phyloP scores from a whole-genome alignment of 768 basidiomycete species.

The Boletales sp. region DNA sequence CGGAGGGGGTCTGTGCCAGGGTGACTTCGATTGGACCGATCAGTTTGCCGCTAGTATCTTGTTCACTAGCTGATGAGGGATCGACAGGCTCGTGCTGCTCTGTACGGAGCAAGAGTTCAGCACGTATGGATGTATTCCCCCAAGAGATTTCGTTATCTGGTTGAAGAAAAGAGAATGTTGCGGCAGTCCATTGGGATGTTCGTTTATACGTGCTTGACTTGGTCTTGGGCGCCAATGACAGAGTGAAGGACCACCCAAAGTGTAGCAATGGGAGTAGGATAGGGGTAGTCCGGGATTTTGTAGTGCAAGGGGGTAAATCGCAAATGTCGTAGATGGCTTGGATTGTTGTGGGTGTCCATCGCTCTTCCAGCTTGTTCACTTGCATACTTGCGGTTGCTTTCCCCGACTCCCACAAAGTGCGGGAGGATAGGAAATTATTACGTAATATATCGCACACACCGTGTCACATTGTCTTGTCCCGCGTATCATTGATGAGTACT shows the following conservation, averaged over 20 bases:
- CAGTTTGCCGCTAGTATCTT: no score
- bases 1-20: conserved; percentile 2
- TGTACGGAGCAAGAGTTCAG: conserved; percentile 3
- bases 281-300: neutral
- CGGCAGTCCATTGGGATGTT: conserved; percentile 3
- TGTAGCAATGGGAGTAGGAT: conserved; percentile 9
- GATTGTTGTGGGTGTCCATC: conserved; percentile 12
- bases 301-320: neutral
- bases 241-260: conserved; percentile 15
- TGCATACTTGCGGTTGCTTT: neutral
- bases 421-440: no score
- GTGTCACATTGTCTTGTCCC: no score
- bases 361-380: conserved; percentile 11
- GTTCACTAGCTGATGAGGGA: no score
- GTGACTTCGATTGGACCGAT: conserved; percentile 1
- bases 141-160: neutral
- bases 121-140: conserved; percentile 11
- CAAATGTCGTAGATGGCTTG: conserved; percentile 2
- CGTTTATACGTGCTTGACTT: neutral
- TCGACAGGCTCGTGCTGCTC: neutral
- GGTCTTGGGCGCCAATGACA: conserved; percentile 8
- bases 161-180: conserved; percentile 9
- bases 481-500: no score
- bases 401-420: no score
- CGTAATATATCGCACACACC: no score